A percentile compares a stretch with the other conserved stretches of the same genome.
Evolutionary conservation across 139 green algal species (phyloP).

Genomic region (Deuterostichococcus epilithicus): DNA sequence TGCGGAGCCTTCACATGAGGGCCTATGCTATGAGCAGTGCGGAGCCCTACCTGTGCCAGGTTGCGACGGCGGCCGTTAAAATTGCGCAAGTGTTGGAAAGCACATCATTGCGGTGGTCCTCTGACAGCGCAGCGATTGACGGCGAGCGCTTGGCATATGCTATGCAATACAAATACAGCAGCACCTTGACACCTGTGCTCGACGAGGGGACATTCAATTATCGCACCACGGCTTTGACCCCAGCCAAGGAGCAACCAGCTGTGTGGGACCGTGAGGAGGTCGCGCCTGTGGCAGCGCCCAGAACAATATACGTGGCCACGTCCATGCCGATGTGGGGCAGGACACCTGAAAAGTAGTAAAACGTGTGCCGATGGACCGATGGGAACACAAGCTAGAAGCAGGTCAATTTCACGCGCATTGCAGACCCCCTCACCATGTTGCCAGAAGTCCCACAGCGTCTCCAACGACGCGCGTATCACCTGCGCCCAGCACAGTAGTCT

Average conservation of each 20-base stretch:
- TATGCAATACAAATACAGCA: conserved; percentile 39
- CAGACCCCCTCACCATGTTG: conserved; percentile 14
- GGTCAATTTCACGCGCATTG: background rate
- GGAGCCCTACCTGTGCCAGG: conserved; percentile 5
- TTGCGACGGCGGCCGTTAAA: conserved; percentile 6
- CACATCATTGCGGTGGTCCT: conserved; percentile 20
- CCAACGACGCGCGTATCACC: conserved; percentile 44
- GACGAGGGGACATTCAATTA: no score
- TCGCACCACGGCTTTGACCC: no score
- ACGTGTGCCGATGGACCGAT: background rate
- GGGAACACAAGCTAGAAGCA: background rate
- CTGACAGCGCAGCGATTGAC: conserved; percentile 9
- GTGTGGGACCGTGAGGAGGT: no score
- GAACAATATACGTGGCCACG: conserved; percentile 49
- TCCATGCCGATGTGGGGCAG: conserved; percentile 45
- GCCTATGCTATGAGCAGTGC: conserved; percentile 11
- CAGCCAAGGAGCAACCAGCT: no score
- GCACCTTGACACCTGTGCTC: conserved; percentile 51
- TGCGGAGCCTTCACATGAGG: background rate
- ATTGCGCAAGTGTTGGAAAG: conserved; percentile 4
- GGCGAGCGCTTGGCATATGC: conserved; percentile 3
- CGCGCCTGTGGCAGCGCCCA: conserved; percentile 49
- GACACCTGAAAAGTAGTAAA: conserved; percentile 26
- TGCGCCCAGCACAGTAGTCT: no score
- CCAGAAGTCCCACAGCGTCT: conserved; percentile 24